These are phyloP conservation scores for Stemphylium lycopersici DNA, from an alignment of 2,329 filamentous ascomycete genomes.

Conservation along the genomic window DNA sequence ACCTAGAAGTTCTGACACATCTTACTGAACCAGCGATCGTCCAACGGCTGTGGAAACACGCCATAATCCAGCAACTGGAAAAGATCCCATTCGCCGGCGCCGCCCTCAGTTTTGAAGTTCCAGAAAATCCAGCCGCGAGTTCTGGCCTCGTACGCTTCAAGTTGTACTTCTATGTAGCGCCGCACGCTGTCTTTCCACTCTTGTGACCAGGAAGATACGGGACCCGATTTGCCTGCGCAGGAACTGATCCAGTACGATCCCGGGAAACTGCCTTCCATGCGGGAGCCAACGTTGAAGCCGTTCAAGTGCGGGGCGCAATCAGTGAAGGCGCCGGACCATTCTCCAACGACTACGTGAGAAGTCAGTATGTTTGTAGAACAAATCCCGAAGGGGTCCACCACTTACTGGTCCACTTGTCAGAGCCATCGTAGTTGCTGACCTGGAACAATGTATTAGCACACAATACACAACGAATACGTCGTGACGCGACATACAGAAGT, in stretches of 20 bases:
- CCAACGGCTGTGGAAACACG: conserved; percentile 54
- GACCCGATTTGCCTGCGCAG: conserved; percentile 59
- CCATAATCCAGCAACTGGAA: conserved; percentile 57
- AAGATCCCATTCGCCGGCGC: conserved; percentile 60
- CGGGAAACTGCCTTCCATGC: conserved; percentile 63
- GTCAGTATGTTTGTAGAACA: neutral
- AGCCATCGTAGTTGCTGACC: conserved; percentile 51
- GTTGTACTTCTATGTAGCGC: conserved; percentile 61
- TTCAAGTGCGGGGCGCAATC: conserved; percentile 60
- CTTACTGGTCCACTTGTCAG: conserved; percentile 64
- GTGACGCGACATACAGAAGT: conserved; percentile 48
- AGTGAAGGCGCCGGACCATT: conserved; percentile 71
- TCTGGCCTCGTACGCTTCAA: conserved; percentile 59
- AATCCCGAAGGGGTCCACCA: neutral
- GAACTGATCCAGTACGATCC: conserved; percentile 58
- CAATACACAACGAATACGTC: neutral
- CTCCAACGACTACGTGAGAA: conserved; percentile 59
- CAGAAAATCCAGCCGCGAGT: conserved; percentile 63
- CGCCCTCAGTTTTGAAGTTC: conserved; percentile 63
- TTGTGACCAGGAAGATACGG: conserved; percentile 56
- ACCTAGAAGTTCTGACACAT: conserved; percentile 30
- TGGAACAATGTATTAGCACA: conserved; percentile 3
- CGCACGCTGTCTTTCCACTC: conserved; percentile 54
- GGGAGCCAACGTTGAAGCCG: conserved; percentile 57
- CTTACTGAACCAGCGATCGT: conserved; percentile 36